Conservation (phyloP, 768 basidiomycete species). For the Mrakia blollopis region DNA sequence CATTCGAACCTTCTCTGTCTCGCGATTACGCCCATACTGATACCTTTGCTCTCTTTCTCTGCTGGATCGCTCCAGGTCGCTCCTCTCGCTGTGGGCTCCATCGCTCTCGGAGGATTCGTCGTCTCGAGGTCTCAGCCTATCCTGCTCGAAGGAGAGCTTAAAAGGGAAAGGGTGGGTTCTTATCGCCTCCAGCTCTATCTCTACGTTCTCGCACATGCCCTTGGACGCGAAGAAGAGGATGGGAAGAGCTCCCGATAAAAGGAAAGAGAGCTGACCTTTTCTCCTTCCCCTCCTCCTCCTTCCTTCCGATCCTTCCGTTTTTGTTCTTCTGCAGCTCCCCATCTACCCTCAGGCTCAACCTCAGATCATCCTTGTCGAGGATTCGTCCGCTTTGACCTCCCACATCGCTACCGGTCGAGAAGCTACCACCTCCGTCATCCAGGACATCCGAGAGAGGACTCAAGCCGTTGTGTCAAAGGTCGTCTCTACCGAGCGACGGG, state of each 20-base stretch:
- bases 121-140: neutral
- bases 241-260: neutral
- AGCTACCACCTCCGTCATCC: conserved; percentile 55
- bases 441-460: conserved; percentile 59
- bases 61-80: neutral
- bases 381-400: conserved; percentile 66
- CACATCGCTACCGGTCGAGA: conserved; percentile 68
- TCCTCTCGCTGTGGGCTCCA: conserved; percentile 13
- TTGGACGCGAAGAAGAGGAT: neutral
- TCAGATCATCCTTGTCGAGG: conserved; percentile 67
- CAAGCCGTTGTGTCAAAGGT: conserved; percentile 70
- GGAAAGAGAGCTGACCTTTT: conserved; percentile 11
- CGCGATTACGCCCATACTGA: neutral
- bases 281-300: neutral
- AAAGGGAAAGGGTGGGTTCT: conserved; percentile 6
- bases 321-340: conserved; percentile 17
- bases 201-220: too few species aligned
- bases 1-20: too few species aligned
- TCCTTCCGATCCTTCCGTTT: neutral
- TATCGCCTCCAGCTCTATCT: neutral
- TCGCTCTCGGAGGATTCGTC: conserved; percentile 17
- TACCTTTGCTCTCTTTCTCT: neutral
- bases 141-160: conserved; percentile 5
- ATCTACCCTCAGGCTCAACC: conserved; percentile 38
- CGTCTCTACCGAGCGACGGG: conserved; percentile 74